Base-by-base conservation (phyloP, 257 asterid genomes). In the Ballota nigra region DNA sequence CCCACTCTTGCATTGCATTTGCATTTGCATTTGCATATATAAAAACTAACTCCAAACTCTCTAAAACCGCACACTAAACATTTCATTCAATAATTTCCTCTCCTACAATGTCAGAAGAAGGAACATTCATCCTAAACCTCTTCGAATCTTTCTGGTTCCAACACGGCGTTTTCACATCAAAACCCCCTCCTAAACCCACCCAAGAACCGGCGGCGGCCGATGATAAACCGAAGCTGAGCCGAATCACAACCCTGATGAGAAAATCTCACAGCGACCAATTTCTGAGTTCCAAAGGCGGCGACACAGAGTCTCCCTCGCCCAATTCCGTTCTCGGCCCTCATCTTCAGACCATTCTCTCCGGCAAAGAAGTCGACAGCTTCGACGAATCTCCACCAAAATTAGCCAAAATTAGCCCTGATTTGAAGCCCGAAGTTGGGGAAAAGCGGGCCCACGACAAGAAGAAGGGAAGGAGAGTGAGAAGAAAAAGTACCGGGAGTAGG, bases 281-380 rank as follows among this genome's bases (percentile, higher is more conserved):
- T 53, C 75, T 89, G 61, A 80, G 77, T 83, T 78, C 86, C 38
- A 79, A 24, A 23, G 33, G 2, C 51, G 15, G 51, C 0, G 59
- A 19, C 7, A 13, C 38, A 5, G 33, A 52, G 13, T 68, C 77
- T 9, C 71, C 52, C 20, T 85, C 91, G 34, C 90, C 96, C 2
- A 86, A 29, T 0, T 87, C 96, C 4, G 92, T 89, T 36, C 85
- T 83, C 3, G 78, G 56, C 40, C 82, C 86, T 10, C 83, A 83
- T 61, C 91, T 88, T 12, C 83, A 88, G 66, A 77, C 97, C n/a
- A 86, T 90, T 43, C 84, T 80, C 0, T 90, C 92, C 4, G 95
- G 90, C 2, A 83, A 86, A 66, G 88, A 88, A 71, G 20, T 5
- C 38, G 38, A 29, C 34, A 84, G 72, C 20, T 56, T 73, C 73